Percentiles rank a stretch among this genome's conserved stretches.
phyloP scores from a whole-genome alignment of 78 protist genomes.

The Dictyostelium brefeldianum region DNA sequence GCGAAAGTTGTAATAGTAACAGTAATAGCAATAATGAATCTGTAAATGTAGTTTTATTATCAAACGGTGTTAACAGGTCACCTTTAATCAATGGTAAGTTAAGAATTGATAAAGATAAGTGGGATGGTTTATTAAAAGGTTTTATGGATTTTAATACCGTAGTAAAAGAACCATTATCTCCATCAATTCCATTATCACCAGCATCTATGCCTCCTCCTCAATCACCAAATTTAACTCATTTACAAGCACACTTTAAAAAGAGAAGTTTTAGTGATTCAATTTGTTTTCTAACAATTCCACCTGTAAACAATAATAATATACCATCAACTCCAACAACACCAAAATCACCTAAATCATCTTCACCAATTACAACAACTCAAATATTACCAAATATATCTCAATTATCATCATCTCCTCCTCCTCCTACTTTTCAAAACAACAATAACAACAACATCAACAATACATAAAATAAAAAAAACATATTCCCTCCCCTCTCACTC shows the following conservation, averaged over 20 bases:
- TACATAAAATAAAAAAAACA: not conserved
- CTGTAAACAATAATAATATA: not conserved
- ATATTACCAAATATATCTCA: not conserved
- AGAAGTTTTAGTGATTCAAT: slow-evolving; percentile 33
- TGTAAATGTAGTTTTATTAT: not conserved
- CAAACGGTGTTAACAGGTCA: not conserved
- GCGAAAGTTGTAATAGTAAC: not conserved
- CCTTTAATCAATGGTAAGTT: not conserved
- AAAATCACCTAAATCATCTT: not conserved
- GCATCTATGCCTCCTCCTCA: slow-evolving; percentile 21
- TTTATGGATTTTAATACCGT: not conserved
- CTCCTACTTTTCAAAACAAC: not conserved
- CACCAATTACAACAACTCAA: not conserved
- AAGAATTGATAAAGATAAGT: slow-evolving; percentile 15
- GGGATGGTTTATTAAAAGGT: slow-evolving; percentile 8
- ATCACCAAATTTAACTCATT: slow-evolving; percentile 24
- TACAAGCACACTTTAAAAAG: not conserved
- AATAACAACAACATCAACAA: not conserved
- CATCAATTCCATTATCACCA: not conserved
- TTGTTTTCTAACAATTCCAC: not conserved
- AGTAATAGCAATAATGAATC: not conserved
- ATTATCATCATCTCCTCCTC: not conserved
- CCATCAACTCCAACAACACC: not conserved
- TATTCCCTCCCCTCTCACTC: no score
- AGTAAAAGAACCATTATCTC: not conserved